Evolutionary conservation across 352 stramenopile species (phyloP), one percentile per base, ranked within the genome.

Genomic region (Saprolegnia diclina): DNA sequence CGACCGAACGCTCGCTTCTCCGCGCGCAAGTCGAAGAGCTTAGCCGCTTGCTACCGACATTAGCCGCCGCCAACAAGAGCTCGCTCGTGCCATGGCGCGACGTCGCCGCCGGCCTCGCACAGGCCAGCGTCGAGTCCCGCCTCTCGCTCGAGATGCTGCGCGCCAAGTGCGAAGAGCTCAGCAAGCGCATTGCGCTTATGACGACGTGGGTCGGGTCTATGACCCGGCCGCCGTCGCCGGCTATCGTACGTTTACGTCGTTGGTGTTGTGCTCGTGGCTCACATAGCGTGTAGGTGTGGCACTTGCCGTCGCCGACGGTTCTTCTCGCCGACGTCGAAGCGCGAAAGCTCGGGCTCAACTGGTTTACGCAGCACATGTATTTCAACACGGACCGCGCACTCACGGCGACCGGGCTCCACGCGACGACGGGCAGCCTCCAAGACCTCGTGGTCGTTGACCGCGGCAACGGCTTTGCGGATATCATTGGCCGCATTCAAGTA

Each of bases 351-450:
- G 59, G 59, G 6, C 29, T 52, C 7, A 37, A 53, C 24, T 66
- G 59, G 59, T 52, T 66, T 32, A 56, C 59, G 29, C 59, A 42
- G 59, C 59, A 66, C 7, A 5, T 66, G 37, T 66, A 66, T 19
- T 37, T 55, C 59, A 66, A 66, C 59, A 55, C 59, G 5, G 38
- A 48, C 22, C 21, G 38, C 13, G 55, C 55, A 21, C 24, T 66
- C 14, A 22, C 42, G 18, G n/a, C 55, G 52, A 29, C 7, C 22
- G 22, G 52, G 7, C 22, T 38, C 22, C 32, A 38, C 32, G 13
- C 9, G 7, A 16, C 52, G 22, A 57, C 9, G 7, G 52, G 52
- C 52, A 57, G 32, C 16, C 22, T 57, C 22, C 32, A 29, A 57
- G 52, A 57, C 52, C 7, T 57, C 7, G 7, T 57, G 9, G 52